phyloP scores from a whole-genome alignment of 2,329 filamentous ascomycete species.

The Laburnicola sp. region DNA sequence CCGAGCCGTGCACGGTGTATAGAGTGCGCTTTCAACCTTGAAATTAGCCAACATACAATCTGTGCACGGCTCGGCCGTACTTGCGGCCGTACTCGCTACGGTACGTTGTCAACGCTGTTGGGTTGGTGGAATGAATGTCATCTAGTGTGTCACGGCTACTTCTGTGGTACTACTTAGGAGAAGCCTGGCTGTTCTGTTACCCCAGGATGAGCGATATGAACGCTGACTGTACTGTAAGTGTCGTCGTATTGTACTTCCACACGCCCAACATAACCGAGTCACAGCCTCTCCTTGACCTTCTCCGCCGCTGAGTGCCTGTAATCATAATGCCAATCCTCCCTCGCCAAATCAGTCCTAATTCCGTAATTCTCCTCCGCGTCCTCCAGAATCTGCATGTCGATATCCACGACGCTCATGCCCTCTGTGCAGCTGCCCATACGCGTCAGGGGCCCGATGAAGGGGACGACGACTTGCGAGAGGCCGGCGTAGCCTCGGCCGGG shows the following conservation, averaged over 20 bases:
- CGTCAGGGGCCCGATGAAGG: slow-evolving; percentile 65
- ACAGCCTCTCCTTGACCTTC: slow-evolving; percentile 1
- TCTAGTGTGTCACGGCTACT: too few species aligned
- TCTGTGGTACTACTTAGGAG: too few species aligned
- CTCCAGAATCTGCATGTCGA: slow-evolving; percentile 60
- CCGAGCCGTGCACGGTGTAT: too few species aligned
- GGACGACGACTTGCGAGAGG: slow-evolving; percentile 68
- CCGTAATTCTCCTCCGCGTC: slow-evolving; percentile 70
- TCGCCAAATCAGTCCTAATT: slow-evolving; percentile 40
- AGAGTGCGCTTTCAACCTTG: too few species aligned
- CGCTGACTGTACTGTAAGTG: slow-evolving; percentile 71
- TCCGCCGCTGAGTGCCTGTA: slow-evolving; percentile 37
- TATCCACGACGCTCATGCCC: slow-evolving; percentile 57
- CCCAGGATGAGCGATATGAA: too few species aligned
- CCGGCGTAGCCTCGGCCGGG: slow-evolving; percentile 60
- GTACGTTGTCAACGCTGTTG: too few species aligned
- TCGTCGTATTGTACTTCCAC: slow-evolving; percentile 55
- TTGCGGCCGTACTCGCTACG: too few species aligned
- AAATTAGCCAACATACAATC: too few species aligned
- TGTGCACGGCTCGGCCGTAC: too few species aligned
- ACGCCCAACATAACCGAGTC: not conserved
- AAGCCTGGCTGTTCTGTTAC: too few species aligned
- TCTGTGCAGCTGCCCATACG: slow-evolving; percentile 60
- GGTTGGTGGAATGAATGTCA: too few species aligned
- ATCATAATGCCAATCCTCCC: slow-evolving; percentile 46